These are phyloP conservation scores for Raddia distichophylla DNA, from an alignment of 176 grass and related monocot species.

Conservation along the genomic window DNA sequence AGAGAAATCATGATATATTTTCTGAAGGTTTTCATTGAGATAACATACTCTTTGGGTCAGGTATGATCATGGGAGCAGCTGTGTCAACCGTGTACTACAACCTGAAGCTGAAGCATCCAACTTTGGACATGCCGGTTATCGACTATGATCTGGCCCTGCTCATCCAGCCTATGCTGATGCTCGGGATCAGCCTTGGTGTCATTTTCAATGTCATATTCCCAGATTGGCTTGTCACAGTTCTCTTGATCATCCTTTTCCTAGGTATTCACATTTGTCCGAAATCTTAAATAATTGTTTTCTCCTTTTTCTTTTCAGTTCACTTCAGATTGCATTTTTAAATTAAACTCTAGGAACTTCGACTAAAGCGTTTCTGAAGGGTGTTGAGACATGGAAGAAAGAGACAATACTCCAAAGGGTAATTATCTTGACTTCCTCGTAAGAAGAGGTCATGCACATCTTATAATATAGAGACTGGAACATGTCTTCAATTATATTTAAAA, in stretches of 20 bases:
- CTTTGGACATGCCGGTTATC: constrained; percentile 71
- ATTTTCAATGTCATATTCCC: constrained; percentile 76
- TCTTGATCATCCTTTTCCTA: constrained; percentile 74
- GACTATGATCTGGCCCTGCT: constrained; percentile 85
- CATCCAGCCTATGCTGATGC: constrained; percentile 85
- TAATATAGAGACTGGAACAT: too few relatives aligned
- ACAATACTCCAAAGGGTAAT: constrained; percentile 53
- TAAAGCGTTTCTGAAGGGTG: constrained; percentile 69
- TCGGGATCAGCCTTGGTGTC: constrained; percentile 82
- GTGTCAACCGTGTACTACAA: constrained; percentile 82
- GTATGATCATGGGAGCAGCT: constrained; percentile 84
- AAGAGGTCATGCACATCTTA: too few relatives aligned
- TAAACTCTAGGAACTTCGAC: constrained; percentile 60
- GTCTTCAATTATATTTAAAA: background rate
- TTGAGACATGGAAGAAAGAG: constrained; percentile 76
- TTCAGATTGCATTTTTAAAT: background rate
- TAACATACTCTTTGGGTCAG: constrained; percentile 33
- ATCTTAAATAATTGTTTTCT: background rate
- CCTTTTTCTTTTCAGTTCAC: background rate
- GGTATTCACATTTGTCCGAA: constrained; percentile 24
- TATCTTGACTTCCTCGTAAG: background rate
- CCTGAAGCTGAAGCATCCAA: constrained; percentile 72
- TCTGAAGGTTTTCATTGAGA: background rate
- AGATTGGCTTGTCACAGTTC: constrained; percentile 71
- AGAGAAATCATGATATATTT: background rate